A percentile compares a stretch with the other conserved stretches of the same genome.
Evolutionary conservation across 2,329 filamentous ascomycete genomes (phyloP).

Genomic region (Fusarium brevicatenulatum): DNA sequence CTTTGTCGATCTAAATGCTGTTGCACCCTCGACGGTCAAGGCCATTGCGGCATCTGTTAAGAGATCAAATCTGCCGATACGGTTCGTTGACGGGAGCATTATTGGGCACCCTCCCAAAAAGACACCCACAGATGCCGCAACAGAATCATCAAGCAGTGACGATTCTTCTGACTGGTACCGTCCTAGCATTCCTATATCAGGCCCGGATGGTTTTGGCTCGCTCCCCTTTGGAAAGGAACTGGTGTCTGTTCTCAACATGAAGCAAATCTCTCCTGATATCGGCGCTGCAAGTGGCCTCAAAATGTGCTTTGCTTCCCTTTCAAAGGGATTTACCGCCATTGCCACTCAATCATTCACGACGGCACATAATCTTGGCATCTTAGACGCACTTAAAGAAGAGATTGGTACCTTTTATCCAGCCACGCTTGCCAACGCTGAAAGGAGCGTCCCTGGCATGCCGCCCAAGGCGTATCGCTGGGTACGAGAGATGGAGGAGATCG

Average conservation of each 20-base stretch:
- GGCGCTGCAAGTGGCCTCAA: constrained; percentile 70
- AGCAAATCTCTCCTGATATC: constrained; percentile 59
- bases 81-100: constrained; percentile 68
- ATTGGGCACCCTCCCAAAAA: constrained; percentile 63
- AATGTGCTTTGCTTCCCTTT: constrained; percentile 71
- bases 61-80: constrained; percentile 52
- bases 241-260: constrained; percentile 57
- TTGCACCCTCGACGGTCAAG: constrained; percentile 64
- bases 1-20: constrained; percentile 75
- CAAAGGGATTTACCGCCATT: constrained; percentile 74
- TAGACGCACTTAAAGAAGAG: constrained; percentile 66
- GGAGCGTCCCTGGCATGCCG: constrained; percentile 68
- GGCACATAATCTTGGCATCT: constrained; percentile 70
- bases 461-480: constrained; percentile 84
- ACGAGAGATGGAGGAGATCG: constrained; percentile 81
- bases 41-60: constrained; percentile 57
- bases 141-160: not conserved
- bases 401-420: constrained; percentile 61
- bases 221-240: constrained; percentile 56
- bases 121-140: constrained; percentile 24
- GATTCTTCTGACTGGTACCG: constrained; percentile 49
- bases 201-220: constrained; percentile 54
- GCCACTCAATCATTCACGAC: constrained; percentile 78
- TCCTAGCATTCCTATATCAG: constrained; percentile 60
- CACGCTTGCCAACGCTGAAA: constrained; percentile 58